Evolutionary conservation across 345 rosid species (phyloP).

Genomic region (Eucalyptus virginea): DNA sequence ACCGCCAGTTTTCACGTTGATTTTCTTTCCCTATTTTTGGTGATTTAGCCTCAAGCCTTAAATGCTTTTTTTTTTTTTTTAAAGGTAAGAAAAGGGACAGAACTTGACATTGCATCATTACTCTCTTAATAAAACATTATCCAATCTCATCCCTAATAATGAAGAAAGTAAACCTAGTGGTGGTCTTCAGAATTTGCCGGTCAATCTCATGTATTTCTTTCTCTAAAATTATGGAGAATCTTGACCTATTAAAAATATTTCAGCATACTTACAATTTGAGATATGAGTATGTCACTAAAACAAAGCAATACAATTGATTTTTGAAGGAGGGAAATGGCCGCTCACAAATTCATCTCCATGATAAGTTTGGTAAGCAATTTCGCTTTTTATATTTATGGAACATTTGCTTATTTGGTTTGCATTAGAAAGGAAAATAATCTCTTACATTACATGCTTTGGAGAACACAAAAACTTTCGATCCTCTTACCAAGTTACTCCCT

Average conservation of each 20-base stretch:
- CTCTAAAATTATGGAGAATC: not conserved
- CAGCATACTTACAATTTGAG: not conserved
- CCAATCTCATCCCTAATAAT: not conserved
- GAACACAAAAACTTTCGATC: not conserved
- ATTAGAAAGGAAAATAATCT: not conserved
- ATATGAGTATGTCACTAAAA: not conserved
- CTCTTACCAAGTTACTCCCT: not conserved
- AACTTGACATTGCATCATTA: too few species aligned
- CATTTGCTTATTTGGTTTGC: not conserved
- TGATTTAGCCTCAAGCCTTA: not conserved
- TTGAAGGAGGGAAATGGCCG: not conserved
- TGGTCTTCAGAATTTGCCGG: not conserved
- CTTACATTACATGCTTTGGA: not conserved
- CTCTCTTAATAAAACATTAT: not conserved
- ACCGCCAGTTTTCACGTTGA: not conserved
- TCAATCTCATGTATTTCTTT: not conserved
- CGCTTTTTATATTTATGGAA: not conserved
- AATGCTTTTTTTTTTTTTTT: too few species aligned
- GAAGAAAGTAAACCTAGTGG: too few species aligned
- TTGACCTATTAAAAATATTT: not conserved
- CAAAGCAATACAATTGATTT: not conserved
- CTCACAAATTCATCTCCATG: not conserved
- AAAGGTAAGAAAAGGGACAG: too few species aligned
- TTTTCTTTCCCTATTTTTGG: too few species aligned
- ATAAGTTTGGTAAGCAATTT: not conserved